Evolutionary conservation across 257 asterid genomes (phyloP), one percentile per base, ranked within the genome.

Genomic region (Ophiorrhiza pumila): DNA sequence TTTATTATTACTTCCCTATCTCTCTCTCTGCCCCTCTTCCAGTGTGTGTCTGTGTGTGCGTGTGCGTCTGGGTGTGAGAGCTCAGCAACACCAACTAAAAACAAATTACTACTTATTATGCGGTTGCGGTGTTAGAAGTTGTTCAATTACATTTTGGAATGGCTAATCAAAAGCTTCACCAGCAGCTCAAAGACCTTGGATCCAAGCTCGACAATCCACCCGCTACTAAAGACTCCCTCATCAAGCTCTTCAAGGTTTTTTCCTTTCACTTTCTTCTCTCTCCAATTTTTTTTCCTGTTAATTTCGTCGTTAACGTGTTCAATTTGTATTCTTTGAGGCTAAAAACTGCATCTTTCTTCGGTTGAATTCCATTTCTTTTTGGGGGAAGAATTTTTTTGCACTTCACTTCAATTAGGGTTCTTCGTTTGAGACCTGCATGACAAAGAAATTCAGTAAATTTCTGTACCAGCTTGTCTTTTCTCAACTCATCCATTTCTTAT

Each of bases 241-340:
- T 89, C 61, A 87, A 90, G 77, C 90, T 91, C 69, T 63, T 92
- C 73, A 89, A 89, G 98, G 99, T 91, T 68, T 15, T 14, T 31
- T 1, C 0, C 9, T 23, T 65, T 20, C 68, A 0, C 18, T 53
- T 37, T 50, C 69, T 32, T 45, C 66, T 55, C 50, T 20, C 56
- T 63, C 71, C 60, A 55, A 72, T 61, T 62, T 81, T 69, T 65
- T 31, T 57, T 23, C 47, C 23, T 6, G 12, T 52, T 49, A 25
- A 58, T 72, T 42, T 72, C 59, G 52, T 47, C 34, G 34, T 25
- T 42, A 0, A 59, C 23, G 35, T 2, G 32, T 32, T 64, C 42
- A 32, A 4, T 50, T 37, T 37, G 3, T 37, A 37, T 18, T 15
- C 3, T 25, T 34, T 47, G 53, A 45, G 9, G 61, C 18, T 68